Evolutionary conservation across 1,284 basidiomycete species (phyloP).

Genomic region (Volvariella surrecta): DNA sequence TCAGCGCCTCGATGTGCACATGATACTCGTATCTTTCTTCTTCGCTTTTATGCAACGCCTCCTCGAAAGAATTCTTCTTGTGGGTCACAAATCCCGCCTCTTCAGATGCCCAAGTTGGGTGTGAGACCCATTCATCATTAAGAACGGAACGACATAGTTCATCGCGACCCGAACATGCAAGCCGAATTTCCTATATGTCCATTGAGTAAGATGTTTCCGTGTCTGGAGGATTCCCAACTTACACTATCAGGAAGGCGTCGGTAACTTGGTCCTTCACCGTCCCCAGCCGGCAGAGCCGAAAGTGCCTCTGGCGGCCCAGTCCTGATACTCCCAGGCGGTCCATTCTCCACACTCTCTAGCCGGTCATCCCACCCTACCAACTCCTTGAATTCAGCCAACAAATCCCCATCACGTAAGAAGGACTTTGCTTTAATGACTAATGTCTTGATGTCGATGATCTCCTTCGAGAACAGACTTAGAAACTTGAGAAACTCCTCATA

Average conservation of each 20-base stretch:
- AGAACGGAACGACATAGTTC: conserved; percentile 94
- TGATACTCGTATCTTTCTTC: conserved; percentile 99
- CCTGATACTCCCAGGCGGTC: conserved; percentile 70
- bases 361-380: conserved; percentile 75
- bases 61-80: conserved; percentile 97
- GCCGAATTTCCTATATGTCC: conserved; percentile 64
- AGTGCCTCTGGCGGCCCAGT: conserved; percentile 61
- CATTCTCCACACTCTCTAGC: conserved; percentile 60
- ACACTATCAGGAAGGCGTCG: conserved; percentile 82
- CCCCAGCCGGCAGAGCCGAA: conserved; percentile 62
- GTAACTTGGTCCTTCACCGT: conserved; percentile 85
- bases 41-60: conserved; percentile 93
- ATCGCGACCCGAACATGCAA: conserved; percentile 93
- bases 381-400: conserved; percentile 83
- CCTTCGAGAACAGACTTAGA: conserved; percentile 84
- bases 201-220: conserved; percentile 8
- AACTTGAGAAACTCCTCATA: conserved; percentile 94
- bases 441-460: conserved; percentile 83
- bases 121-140: conserved; percentile 95
- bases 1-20: conserved; percentile 90
- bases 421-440: conserved; percentile 75
- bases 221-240: conserved; percentile 25
- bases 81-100: conserved; percentile 91
- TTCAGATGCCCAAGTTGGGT: conserved; percentile 97
- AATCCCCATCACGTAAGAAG: conserved; percentile 77